phyloP scores from a whole-genome alignment of 2,329 filamentous ascomycete species.

The Hypoxylon sp. region DNA sequence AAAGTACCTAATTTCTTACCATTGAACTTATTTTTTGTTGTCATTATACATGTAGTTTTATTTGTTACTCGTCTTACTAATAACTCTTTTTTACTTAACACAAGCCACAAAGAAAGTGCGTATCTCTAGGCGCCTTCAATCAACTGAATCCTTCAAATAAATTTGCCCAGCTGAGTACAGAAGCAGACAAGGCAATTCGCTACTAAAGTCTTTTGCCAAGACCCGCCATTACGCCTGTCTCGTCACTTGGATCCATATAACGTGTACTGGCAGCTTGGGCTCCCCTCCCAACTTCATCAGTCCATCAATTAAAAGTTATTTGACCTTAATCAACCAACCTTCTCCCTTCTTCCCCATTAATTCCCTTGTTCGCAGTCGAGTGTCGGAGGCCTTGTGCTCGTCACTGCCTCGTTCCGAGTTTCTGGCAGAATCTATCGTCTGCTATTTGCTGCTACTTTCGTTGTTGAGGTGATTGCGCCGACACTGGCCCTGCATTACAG shows the following conservation, averaged over 20 bases:
- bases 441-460: conserved; percentile 12
- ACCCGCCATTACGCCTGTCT: conserved; percentile 38
- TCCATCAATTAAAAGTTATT: conserved; percentile 40
- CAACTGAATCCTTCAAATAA: conserved; percentile 1
- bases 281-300: conserved; percentile 41
- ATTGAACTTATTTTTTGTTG: conserved; percentile 3
- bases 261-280: conserved; percentile 39
- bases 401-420: conserved; percentile 25
- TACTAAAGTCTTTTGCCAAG: conserved; percentile 37
- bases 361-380: conserved; percentile 28
- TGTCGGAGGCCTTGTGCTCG: conserved; percentile 27
- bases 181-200: neutral
- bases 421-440: conserved; percentile 26
- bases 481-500: conserved; percentile 13
- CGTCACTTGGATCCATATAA: conserved; percentile 26
- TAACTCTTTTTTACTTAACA: conserved; percentile 1
- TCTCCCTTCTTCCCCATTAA: conserved; percentile 13
- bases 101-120: conserved; percentile 1
- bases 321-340: conserved; percentile 30
- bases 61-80: conserved; percentile 7
- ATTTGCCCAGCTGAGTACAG: conserved; percentile 11
- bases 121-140: neutral
- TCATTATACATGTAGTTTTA: neutral
- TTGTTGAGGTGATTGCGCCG: conserved; percentile 29
- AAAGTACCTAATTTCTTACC: conserved; percentile 4